Base-by-base conservation (phyloP, 208 protist genomes). In the Trypanosoma avium region DNA sequence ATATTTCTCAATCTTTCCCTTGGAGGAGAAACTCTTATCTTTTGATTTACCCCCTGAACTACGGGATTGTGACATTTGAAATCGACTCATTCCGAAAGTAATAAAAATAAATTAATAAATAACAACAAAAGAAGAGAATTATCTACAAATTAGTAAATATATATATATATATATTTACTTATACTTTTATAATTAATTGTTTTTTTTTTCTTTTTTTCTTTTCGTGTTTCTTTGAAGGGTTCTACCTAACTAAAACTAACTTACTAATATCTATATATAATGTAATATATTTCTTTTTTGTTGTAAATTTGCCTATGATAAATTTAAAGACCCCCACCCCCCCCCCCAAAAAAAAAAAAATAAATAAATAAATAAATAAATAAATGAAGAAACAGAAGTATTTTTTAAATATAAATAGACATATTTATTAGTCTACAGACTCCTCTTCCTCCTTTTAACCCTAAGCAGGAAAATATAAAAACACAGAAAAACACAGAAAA, bases 1-100 rank as follows among this genome's bases (percentile, higher is more conserved):
- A 60, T 90, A 87, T 57, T 85, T 82, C 83, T 90, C 79, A 22
- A 92, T 71, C 77, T 94, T 94, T 56, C 87, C 82, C 21, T 81
- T 75, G 43, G 79, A 84, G 17, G 82, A 88, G 61, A 94, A 92
- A 50, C 74, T 76, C 56, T 88, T 91, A 66, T 90, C 82, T 70
- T 86, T 91, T 24, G 38, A 36, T 29, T 57, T 67, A 2, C 36
- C 30, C 4, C 36, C 27, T 4, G 40, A 38, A 26, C 21, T 59
- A n/a, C 33, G 49, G 43, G 45, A 35, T 10, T n/a, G 12, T 15
- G 21, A 22, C 61, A 67, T 49, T 40, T 47, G 29, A 53, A 40
- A 40, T 43, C 43, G n/a, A 35, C 57, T 36, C 43, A 50, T 60
- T 24, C 36, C n/a, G n/a, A n/a, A n/a, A n/a, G n/a, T n/a, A n/a